Conservation (phyloP, 257 asterid species). For the Coffea canephora region DNA sequence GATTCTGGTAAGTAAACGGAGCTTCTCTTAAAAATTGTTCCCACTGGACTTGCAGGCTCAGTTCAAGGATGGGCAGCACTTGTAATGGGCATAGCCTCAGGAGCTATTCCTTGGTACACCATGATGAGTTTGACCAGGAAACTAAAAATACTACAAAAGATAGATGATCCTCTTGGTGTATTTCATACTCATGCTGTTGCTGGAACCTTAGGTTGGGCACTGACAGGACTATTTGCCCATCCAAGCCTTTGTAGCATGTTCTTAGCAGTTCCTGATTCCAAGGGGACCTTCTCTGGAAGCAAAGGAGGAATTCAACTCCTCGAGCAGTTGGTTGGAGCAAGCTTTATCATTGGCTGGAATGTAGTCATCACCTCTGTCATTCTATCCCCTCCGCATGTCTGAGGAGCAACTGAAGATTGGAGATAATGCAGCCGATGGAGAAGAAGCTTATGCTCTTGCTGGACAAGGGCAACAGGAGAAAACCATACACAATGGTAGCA, state of each 20-base stretch:
- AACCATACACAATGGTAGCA: slow-evolving; percentile 2
- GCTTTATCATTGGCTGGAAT: slow-evolving; percentile 75
- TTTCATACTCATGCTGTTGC: slow-evolving; percentile 91
- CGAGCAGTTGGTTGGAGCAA: slow-evolving; percentile 73
- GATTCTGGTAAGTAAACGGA: neutral
- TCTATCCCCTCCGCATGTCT: slow-evolving; percentile 71
- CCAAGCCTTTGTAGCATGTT: slow-evolving; percentile 61
- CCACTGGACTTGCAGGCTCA: slow-evolving; percentile 40
- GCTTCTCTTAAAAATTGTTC: neutral
- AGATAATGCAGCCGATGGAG: slow-evolving; percentile 90
- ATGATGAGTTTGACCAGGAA: slow-evolving; percentile 85
- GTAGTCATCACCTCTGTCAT: slow-evolving; percentile 51
- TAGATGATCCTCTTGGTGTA: slow-evolving; percentile 84
- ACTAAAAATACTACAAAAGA: slow-evolving; percentile 64
- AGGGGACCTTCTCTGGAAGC: slow-evolving; percentile 69
- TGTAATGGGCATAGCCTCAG: slow-evolving; percentile 64
- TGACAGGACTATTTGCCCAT: slow-evolving; percentile 75
- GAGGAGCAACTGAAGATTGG: slow-evolving; percentile 80
- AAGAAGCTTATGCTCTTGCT: slow-evolving; percentile 76
- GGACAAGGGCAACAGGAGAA: slow-evolving; percentile 41
- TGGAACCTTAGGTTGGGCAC: slow-evolving; percentile 71
- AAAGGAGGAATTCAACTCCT: slow-evolving; percentile 46
- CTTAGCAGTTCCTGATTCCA: slow-evolving; percentile 54
- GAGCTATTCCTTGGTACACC: slow-evolving; percentile 76
- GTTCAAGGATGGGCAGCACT: slow-evolving; percentile 94